Percentiles rank a stretch among this genome's conserved stretches.
These are phyloP conservation scores for Polygonum maritimum DNA, from an alignment of 148 eudicot species.

Conservation along the genomic window DNA sequence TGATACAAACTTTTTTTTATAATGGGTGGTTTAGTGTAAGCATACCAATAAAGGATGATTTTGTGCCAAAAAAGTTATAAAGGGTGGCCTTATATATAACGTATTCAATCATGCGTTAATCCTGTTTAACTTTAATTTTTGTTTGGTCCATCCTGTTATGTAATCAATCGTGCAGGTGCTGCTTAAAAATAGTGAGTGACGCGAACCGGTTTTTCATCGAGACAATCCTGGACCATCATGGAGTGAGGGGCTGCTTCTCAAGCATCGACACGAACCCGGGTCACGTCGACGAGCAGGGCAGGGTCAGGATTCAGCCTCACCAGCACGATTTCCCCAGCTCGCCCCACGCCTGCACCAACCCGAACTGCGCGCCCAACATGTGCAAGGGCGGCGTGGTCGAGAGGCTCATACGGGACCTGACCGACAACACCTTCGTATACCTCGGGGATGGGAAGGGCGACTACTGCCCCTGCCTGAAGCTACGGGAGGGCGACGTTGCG, in stretches of 20 bases:
- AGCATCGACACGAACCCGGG: constrained; percentile 73
- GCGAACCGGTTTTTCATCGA: constrained; percentile 75
- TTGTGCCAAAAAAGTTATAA: no score
- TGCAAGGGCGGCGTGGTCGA: constrained; percentile 50
- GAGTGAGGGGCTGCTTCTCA: constrained; percentile 44
- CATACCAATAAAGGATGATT: no score
- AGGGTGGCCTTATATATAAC: no score
- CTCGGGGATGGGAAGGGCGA: constrained; percentile 36
- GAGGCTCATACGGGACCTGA: constrained; percentile 17
- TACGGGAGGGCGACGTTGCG: constrained; percentile 19
- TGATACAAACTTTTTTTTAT: no score
- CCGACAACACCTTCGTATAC: constrained; percentile 24
- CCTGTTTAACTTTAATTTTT: no score
- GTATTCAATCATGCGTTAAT: no score
- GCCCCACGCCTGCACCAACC: constrained; percentile 51
- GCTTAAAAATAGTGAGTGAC: constrained; percentile 79
- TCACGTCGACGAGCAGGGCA: constrained; percentile 47
- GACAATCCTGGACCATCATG: constrained; percentile 64
- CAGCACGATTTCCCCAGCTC: constrained; percentile 40
- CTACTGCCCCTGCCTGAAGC: constrained; percentile 22
- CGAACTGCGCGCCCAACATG: constrained; percentile 87
- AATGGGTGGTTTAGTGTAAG: no score
- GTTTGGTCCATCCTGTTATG: background rate
- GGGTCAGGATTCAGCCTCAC: constrained; percentile 53
- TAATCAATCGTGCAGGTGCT: constrained; percentile 33